phyloP scores from a whole-genome alignment of 345 rosid species.

The Rhodomyrtus tomentosa region DNA sequence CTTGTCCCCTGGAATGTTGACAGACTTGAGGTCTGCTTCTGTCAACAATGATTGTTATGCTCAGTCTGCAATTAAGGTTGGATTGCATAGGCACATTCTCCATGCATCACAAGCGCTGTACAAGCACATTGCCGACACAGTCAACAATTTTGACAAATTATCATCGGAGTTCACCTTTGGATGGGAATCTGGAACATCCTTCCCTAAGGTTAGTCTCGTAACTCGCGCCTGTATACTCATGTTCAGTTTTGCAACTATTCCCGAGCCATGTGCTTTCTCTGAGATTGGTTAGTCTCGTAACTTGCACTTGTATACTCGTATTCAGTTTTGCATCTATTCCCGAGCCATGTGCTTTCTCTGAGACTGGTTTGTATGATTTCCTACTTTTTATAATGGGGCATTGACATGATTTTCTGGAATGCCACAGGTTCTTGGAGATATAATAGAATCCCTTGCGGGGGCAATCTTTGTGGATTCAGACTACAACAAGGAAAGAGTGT shows the following conservation, averaged over 20 bases:
- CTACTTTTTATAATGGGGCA: neutral
- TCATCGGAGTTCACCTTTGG: conserved; percentile 43
- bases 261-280: too few relatives aligned
- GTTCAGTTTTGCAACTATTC: too few relatives aligned
- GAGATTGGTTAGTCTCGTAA: conserved; percentile 34
- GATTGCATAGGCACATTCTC: conserved; percentile 58
- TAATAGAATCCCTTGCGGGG: conserved; percentile 80
- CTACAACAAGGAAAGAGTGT: conserved; percentile 44
- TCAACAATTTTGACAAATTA: conserved; percentile 13
- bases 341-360: neutral
- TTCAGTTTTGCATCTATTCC: neutral
- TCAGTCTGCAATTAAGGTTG: conserved; percentile 36
- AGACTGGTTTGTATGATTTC: neutral
- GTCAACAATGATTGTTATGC: conserved; percentile 90
- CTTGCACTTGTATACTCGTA: neutral
- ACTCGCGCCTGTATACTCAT: neutral
- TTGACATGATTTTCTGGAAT: too few relatives aligned
- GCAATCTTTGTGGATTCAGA: conserved; percentile 83
- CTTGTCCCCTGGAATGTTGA: conserved; percentile 68
- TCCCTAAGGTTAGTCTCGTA: conserved; percentile 58
- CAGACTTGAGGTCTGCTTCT: conserved; percentile 91
- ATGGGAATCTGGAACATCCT: conserved; percentile 65
- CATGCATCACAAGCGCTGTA: conserved; percentile 59
- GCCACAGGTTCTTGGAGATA: conserved; percentile 74
- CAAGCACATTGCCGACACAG: conserved; percentile 26